These are phyloP conservation scores for Detonula confervacea DNA, from an alignment of 352 stramenopile species.

Conservation along the genomic window DNA sequence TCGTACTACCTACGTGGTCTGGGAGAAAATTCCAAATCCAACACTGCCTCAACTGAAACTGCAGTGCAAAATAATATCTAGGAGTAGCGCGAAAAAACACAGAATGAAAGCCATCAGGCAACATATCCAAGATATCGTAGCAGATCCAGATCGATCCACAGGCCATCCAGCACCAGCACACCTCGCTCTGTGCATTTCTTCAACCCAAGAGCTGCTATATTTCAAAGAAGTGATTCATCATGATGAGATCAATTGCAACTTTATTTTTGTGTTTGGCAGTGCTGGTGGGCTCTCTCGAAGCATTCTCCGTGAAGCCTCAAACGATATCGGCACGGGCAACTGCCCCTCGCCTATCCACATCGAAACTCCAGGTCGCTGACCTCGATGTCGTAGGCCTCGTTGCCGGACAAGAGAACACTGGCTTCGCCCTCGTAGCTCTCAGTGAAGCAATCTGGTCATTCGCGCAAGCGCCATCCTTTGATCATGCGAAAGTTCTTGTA, in stretches of 20 bases:
- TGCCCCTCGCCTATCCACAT: not conserved
- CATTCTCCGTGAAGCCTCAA: conserved; percentile 1
- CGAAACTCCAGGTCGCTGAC: conserved; percentile 44
- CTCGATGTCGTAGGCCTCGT: conserved; percentile 72
- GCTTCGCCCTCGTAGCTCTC: conserved; percentile 73
- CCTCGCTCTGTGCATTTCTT: too few relatives aligned
- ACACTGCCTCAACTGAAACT: too few relatives aligned
- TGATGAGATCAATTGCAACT: conserved; percentile 13
- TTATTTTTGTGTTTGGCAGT: conserved; percentile 9
- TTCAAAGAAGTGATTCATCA: too few relatives aligned
- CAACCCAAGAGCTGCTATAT: too few relatives aligned
- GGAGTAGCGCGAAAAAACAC: too few relatives aligned
- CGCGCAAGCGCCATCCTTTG: conserved; percentile 62
- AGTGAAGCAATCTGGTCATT: conserved; percentile 84
- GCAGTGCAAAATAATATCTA: too few relatives aligned
- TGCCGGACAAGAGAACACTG: conserved; percentile 82
- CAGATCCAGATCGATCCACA: too few relatives aligned
- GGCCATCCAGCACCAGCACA: too few relatives aligned
- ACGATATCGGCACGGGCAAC: not conserved
- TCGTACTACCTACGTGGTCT: too few relatives aligned
- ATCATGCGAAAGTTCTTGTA: conserved; percentile 73
- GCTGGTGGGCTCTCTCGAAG: conserved; percentile 3
- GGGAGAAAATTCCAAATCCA: too few relatives aligned
- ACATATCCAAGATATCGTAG: too few relatives aligned
- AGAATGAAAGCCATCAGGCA: too few relatives aligned